Percentiles rank a stretch among this genome's conserved stretches.
These are phyloP conservation scores for Erysimum cheiri DNA, from an alignment of 441 rosid genomes.

Conservation along the genomic window DNA sequence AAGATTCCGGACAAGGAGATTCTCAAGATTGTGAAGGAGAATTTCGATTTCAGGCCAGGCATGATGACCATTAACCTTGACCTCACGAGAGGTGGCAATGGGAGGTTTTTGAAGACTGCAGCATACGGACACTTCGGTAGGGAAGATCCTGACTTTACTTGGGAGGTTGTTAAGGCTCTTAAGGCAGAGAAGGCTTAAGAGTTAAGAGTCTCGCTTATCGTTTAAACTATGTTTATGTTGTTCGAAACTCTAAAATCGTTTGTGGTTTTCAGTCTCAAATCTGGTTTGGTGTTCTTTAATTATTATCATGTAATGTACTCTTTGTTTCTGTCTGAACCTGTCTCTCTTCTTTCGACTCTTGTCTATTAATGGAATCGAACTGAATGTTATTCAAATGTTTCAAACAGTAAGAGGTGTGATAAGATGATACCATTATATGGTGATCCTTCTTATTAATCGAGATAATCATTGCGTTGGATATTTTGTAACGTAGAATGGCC, in stretches of 20 bases:
- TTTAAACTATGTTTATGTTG: constrained; percentile 27
- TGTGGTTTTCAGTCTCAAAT: constrained; percentile 16
- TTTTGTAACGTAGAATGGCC: not conserved
- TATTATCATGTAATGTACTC: constrained; percentile 23
- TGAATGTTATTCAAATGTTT: not conserved
- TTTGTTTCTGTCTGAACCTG: constrained; percentile 24
- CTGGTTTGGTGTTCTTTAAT: constrained; percentile 6
- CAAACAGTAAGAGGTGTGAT: not conserved
- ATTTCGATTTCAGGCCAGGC: constrained; percentile 71
- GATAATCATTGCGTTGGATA: too few species aligned
- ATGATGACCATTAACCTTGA: constrained; percentile 64
- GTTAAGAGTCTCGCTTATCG: constrained; percentile 20
- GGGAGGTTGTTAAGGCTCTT: constrained; percentile 74
- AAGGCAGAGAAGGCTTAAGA: constrained; percentile 58
- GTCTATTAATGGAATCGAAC: not conserved
- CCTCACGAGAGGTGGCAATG: constrained; percentile 68
- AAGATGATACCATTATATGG: too few species aligned
- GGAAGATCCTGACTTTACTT: constrained; percentile 67
- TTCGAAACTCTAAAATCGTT: constrained; percentile 18
- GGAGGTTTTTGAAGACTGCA: constrained; percentile 70
- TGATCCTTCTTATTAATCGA: too few species aligned
- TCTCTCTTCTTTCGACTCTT: not conserved
- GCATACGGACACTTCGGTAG: constrained; percentile 73
- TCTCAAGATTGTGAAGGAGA: constrained; percentile 71
- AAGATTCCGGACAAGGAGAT: constrained; percentile 71